Conservation (phyloP, 495 filamentous ascomycete species). For the Penicillium roqueforti region DNA sequence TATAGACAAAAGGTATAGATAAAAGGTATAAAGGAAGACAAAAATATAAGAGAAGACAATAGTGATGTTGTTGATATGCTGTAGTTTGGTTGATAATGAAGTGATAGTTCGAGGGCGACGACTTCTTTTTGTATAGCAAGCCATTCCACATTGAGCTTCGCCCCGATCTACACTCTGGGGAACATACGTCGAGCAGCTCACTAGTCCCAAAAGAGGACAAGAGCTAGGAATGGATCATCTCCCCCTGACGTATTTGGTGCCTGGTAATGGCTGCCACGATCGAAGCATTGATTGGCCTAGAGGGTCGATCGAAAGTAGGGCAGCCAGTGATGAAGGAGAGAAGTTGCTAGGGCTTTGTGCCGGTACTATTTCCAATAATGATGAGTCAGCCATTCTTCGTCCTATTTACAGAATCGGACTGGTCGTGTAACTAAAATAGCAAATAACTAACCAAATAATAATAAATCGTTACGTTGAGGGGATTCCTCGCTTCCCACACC, state of each 20-base stretch:
- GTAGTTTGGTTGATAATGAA: conserved; percentile 10
- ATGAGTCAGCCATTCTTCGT: conserved; percentile 10
- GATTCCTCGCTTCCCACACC: conserved; percentile 6
- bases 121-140: conserved; percentile 27
- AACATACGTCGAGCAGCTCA: conserved; percentile 17
- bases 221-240: conserved; percentile 24
- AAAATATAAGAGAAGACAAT: conserved; percentile 10
- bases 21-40: conserved; percentile 9
- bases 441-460: not conserved
- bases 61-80: conserved; percentile 4
- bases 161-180: conserved; percentile 30
- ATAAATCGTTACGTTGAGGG: not conserved
- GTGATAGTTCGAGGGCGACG: conserved; percentile 14
- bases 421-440: not conserved
- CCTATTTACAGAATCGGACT: not conserved
- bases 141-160: conserved; percentile 28
- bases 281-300: conserved; percentile 16
- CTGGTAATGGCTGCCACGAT: conserved; percentile 21
- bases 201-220: conserved; percentile 14
- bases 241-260: conserved; percentile 28
- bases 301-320: conserved; percentile 20
- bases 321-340: conserved; percentile 19
- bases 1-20: conserved; percentile 13
- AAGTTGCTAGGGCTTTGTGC: not conserved
- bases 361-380: conserved; percentile 4